A percentile compares a stretch with the other conserved stretches of the same genome.
These are phyloP conservation scores for Sungouiozyma intestinalis DNA, from an alignment of 805 yeast species.

Conservation along the genomic window DNA sequence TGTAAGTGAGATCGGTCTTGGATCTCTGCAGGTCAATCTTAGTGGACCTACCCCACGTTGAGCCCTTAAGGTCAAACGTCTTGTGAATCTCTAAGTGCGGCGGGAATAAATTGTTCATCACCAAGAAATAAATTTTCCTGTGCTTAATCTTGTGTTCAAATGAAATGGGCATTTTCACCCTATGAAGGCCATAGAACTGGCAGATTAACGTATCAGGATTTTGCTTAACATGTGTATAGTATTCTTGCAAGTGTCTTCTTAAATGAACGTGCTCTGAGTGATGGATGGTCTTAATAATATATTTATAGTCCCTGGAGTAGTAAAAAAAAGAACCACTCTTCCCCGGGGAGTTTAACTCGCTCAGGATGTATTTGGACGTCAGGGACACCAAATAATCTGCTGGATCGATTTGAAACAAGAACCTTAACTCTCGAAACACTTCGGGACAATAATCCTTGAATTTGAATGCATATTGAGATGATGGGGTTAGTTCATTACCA, in stretches of 20 bases:
- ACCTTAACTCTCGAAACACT: slow-evolving; percentile 79
- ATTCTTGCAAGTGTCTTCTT: slow-evolving; percentile 60
- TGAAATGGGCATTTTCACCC: slow-evolving; percentile 76
- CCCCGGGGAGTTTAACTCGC: slow-evolving; percentile 92
- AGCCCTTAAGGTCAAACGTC: slow-evolving; percentile 88
- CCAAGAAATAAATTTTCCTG: slow-evolving; percentile 81
- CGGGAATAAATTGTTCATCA: slow-evolving; percentile 95
- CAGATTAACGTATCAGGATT: slow-evolving; percentile 85
- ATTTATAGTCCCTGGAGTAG: slow-evolving; percentile 86
- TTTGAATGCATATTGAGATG: slow-evolving; percentile 89
- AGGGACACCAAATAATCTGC: slow-evolving; percentile 90
- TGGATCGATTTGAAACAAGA: slow-evolving; percentile 78
- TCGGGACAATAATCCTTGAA: slow-evolving; percentile 94
- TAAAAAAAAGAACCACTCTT: slow-evolving; percentile 95
- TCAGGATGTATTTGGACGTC: slow-evolving; percentile 84
- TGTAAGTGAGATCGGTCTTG: slow-evolving; percentile 19
- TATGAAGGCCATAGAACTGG: slow-evolving; percentile 93
- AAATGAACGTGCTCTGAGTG: slow-evolving; percentile 85
- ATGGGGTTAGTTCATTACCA: slow-evolving; percentile 85
- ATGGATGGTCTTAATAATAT: slow-evolving; percentile 92
- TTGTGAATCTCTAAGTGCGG: slow-evolving; percentile 79
- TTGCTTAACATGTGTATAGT: slow-evolving; percentile 66
- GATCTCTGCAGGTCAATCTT: slow-evolving; percentile 17
- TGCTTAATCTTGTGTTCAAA: slow-evolving; percentile 31
- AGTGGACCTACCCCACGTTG: slow-evolving; percentile 71